A percentile compares a stretch with the other conserved stretches of the same genome.
These are phyloP conservation scores for Mortierella antarctica DNA, from an alignment of 192 early-diverging fungal genomes.

Conservation along the genomic window DNA sequence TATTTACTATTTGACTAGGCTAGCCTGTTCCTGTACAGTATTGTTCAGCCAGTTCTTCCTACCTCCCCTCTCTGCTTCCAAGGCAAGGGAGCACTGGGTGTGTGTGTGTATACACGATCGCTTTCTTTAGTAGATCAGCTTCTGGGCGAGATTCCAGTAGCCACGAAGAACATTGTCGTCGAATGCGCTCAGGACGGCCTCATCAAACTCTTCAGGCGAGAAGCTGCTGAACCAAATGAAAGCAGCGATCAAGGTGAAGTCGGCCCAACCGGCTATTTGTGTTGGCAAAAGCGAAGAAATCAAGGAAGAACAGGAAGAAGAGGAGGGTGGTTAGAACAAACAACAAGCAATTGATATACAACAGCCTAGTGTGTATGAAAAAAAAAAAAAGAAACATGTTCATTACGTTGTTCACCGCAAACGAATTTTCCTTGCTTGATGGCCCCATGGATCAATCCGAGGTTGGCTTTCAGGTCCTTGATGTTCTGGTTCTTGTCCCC, in stretches of 20 bases:
- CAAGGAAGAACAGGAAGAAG: no score
- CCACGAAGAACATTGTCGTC: slow-evolving; percentile 29
- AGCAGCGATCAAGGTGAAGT: slow-evolving; percentile 39
- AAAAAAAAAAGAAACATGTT: background rate
- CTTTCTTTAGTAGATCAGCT: slow-evolving; percentile 12
- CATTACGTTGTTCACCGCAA: slow-evolving; percentile 49
- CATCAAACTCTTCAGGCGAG: slow-evolving; percentile 40
- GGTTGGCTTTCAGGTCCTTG: slow-evolving; percentile 16
- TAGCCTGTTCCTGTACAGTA: background rate
- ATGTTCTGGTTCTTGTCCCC: slow-evolving; percentile 24
- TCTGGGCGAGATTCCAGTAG: slow-evolving; percentile 49
- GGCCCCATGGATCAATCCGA: slow-evolving; percentile 18
- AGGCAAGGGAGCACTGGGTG: background rate
- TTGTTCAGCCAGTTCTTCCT: background rate
- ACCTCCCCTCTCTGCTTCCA: background rate
- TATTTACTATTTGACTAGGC: background rate
- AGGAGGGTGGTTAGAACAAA: background rate
- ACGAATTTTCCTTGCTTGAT: slow-evolving; percentile 28
- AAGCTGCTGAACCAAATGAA: slow-evolving; percentile 31
- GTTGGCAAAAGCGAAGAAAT: background rate
- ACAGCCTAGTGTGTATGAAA: background rate
- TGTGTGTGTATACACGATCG: background rate
- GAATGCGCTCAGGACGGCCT: slow-evolving; percentile 22
- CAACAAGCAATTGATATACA: background rate
- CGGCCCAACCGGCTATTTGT: slow-evolving; percentile 49